A percentile compares a stretch with the other conserved stretches of the same genome.
These are phyloP conservation scores for Heteromeles arbutifolia DNA, from an alignment of 306 rosid species.

Conservation along the genomic window DNA sequence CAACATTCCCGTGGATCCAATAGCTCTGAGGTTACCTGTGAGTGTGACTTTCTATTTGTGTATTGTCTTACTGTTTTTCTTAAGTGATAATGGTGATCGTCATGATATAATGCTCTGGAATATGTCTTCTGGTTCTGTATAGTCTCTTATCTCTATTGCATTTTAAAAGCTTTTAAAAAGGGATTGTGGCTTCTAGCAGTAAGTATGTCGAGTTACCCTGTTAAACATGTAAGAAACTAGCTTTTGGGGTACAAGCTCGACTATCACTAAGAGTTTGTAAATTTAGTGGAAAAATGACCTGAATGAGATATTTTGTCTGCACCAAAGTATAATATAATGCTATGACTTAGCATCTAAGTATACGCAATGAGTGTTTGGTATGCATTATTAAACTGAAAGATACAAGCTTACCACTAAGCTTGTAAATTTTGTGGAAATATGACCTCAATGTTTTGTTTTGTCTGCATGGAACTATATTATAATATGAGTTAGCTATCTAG, in stretches of 20 bases:
- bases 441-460: background rate
- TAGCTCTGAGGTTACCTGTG: slow-evolving; percentile 61
- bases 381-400: background rate
- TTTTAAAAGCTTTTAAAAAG: background rate
- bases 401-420: background rate
- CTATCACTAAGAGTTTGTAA: background rate
- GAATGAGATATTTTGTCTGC: background rate
- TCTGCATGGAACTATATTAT: too few relatives aligned
- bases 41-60: slow-evolving; percentile 13
- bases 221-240: background rate
- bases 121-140: background rate
- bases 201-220: background rate
- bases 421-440: background rate
- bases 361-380: too few relatives aligned
- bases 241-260: background rate
- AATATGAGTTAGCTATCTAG: too few relatives aligned
- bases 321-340: too few relatives aligned
- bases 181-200: background rate
- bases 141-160: background rate
- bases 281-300: background rate
- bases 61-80: background rate
- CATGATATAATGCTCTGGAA: background rate
- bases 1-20: slow-evolving; percentile 64
- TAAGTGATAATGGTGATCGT: background rate
- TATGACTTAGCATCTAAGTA: too few relatives aligned